Base-by-base conservation (phyloP, 305 asterid species). In the Coffea humblotiana region DNA sequence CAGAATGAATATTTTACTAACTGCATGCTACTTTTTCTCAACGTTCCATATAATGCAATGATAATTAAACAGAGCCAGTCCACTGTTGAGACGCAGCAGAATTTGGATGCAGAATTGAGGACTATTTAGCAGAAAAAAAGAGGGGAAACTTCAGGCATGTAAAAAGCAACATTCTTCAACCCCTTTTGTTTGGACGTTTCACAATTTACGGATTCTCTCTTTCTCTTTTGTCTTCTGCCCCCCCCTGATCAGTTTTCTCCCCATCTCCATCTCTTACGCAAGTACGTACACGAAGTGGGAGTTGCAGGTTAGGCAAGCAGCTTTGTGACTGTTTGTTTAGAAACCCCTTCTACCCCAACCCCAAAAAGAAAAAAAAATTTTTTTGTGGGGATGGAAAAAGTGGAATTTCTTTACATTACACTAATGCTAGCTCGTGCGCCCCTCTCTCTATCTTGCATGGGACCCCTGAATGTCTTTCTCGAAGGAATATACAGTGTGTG, bases 401-500 rank as follows among this genome's bases (percentile, higher is more conserved):
- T 82, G 83, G 87, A 78, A 79, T 86, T 83, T 84, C 92, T 92
- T 92, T 90, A 84, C 77, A 80, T 77, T 79, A 85, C 76, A 67
- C 52, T 83, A 76, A 80, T 76, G 83, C 80, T 19, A 52, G 78
- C 79, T 80, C 79, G 85, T 81, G 83, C 85, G 67, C 71, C 74
- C 66, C 79, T 40, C 77, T 69, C 70, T 74, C 49, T 6, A 40
- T 77, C 58, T 71, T 23, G n/a, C 2, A 29, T 63, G 88, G 90
- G 91, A 29, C 89, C 89, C 89, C 88, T 18, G 75, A 29, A 66
- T 89, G 90, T 86, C 93, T 89, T 87, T 88, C 91, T 91, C 90
- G 84, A 91, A 92, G 93, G 98, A 93, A 91, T 93, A 87, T 89
- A 87, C 90, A 87, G 87, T 77, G 94, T 83, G 76, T 61, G 82